These are phyloP conservation scores for Pseudovirgaria hyperparasitica DNA, from an alignment of 2,329 filamentous ascomycete genomes.

Conservation along the genomic window DNA sequence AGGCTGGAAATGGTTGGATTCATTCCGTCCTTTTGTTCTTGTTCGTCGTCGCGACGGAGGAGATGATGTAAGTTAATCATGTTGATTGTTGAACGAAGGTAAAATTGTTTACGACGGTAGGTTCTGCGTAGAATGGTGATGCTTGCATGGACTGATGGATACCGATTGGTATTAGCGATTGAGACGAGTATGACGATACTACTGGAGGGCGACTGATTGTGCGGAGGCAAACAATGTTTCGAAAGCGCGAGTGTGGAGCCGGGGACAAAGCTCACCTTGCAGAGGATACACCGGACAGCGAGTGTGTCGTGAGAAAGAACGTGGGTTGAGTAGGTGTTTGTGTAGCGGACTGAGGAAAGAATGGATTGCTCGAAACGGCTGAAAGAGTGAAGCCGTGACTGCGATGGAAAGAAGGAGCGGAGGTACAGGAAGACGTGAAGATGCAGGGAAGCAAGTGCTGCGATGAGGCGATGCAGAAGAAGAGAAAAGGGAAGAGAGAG, in stretches of 20 bases:
- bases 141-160: constrained; percentile 1
- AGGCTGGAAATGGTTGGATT: constrained; percentile 57
- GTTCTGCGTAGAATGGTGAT: constrained; percentile 7
- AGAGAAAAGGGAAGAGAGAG: constrained; percentile 8
- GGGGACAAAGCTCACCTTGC: constrained; percentile 16
- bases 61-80: constrained; percentile 36
- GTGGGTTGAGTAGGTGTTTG: constrained; percentile 8
- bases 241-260: constrained; percentile 9
- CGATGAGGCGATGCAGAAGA: constrained; percentile 20
- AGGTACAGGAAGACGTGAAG: constrained; percentile 7
- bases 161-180: constrained; percentile 3
- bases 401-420: constrained; percentile 17
- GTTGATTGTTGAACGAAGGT: constrained; percentile 7
- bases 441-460: constrained; percentile 6
- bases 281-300: constrained; percentile 3
- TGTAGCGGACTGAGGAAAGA: constrained; percentile 15
- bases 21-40: constrained; percentile 34
- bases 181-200: constrained; percentile 2
- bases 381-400: constrained; percentile 52
- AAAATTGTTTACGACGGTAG: constrained; percentile 10
- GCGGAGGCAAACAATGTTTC: constrained; percentile 10
- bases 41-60: constrained; percentile 33
- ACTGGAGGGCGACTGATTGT: constrained; percentile 6
- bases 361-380: constrained; percentile 40
- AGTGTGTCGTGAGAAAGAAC: constrained; percentile 6